phyloP scores from a whole-genome alignment of 768 basidiomycete species.

The Hebeloma cylindrosporum region DNA sequence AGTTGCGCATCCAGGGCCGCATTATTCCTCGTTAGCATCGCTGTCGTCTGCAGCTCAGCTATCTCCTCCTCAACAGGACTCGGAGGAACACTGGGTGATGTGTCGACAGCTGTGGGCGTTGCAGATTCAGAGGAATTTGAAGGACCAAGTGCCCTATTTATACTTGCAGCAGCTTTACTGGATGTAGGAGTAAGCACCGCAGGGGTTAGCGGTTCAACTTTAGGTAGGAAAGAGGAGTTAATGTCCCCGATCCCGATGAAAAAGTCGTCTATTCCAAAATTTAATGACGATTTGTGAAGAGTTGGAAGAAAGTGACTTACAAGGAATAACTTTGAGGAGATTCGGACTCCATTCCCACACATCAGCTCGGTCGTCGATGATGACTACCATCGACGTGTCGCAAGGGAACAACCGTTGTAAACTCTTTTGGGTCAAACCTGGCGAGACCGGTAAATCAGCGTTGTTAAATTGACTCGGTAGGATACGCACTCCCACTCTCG shows the following conservation, averaged over 20 bases:
- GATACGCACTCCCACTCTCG: slow-evolving; percentile 88
- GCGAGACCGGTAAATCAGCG: background rate
- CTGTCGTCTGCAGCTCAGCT: slow-evolving; percentile 42
- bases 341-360: slow-evolving; percentile 99
- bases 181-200: slow-evolving; percentile 27
- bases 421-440: slow-evolving; percentile 90
- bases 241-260: slow-evolving; percentile 98
- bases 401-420: slow-evolving; percentile 92
- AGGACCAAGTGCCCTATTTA: slow-evolving; percentile 10
- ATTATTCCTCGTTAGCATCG: slow-evolving; percentile 67
- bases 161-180: slow-evolving; percentile 16
- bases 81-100: slow-evolving; percentile 24
- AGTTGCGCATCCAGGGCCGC: slow-evolving; percentile 81
- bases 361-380: slow-evolving; percentile 97
- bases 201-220: slow-evolving; percentile 56
- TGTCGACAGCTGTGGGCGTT: slow-evolving; percentile 18
- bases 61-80: too few relatives aligned
- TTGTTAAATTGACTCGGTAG: slow-evolving; percentile 1
- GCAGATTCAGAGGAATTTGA: slow-evolving; percentile 4
- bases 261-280: slow-evolving; percentile 75
- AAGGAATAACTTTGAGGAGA: slow-evolving; percentile 94
- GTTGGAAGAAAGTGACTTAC: slow-evolving; percentile 43
- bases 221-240: slow-evolving; percentile 91
- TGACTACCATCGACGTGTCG: slow-evolving; percentile 98
- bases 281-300: slow-evolving; percentile 15